These are phyloP conservation scores for Ophiocordyceps camponoti-saundersi DNA, from an alignment of 2,329 filamentous ascomycete genomes.

Conservation along the genomic window DNA sequence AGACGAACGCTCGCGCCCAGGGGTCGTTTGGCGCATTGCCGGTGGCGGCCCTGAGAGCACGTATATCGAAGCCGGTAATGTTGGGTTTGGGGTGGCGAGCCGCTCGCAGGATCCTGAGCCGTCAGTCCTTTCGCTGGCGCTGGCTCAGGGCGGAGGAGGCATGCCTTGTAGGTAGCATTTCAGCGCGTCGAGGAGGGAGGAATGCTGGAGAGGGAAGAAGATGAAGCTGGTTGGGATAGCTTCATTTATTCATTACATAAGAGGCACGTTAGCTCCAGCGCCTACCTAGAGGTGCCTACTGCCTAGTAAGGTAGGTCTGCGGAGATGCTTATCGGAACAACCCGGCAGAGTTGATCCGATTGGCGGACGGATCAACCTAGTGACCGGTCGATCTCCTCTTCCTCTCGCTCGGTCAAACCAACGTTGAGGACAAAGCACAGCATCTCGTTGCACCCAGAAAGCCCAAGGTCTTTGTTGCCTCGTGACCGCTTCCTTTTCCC, in stretches of 20 bases:
- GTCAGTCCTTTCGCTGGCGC: not conserved
- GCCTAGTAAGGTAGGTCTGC: not conserved
- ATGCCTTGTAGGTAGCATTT: constrained; percentile 23
- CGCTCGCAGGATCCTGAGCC: constrained; percentile 30
- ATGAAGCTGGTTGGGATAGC: not conserved
- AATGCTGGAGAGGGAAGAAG: not conserved
- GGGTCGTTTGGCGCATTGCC: constrained; percentile 46
- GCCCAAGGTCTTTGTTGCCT: too few species aligned
- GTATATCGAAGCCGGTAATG: constrained; percentile 85
- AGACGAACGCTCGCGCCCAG: constrained; percentile 45
- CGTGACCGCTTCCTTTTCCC: too few species aligned
- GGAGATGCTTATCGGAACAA: not conserved
- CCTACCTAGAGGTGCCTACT: too few species aligned
- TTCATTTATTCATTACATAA: too few species aligned
- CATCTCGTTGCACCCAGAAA: not conserved
- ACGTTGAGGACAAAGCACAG: not conserved
- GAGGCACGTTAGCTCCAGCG: too few species aligned
- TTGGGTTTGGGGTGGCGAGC: constrained; percentile 43
- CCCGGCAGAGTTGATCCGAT: not conserved
- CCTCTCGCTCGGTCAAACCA: not conserved
- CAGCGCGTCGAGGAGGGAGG: constrained; percentile 5
- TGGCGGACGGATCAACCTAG: not conserved
- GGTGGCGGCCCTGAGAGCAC: constrained; percentile 58
- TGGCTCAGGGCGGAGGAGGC: not conserved
- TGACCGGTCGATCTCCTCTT: not conserved